Conservation (phyloP, 768 basidiomycete species). For the Boletus pseudo-olivaceus region DNA sequence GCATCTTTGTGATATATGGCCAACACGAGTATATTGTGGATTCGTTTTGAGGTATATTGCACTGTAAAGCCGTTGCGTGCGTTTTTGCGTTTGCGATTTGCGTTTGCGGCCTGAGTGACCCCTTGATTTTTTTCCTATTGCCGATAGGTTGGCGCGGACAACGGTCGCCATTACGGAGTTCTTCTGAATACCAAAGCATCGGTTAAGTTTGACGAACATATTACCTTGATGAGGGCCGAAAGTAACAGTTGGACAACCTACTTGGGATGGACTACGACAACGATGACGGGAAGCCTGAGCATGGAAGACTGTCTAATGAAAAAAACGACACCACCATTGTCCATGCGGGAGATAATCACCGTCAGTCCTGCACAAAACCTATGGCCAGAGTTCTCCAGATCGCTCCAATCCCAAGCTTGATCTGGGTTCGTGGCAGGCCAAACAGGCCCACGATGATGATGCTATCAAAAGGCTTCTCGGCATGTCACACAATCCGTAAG, state of each 20-base stretch:
- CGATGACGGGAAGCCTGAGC: slow-evolving; percentile 7
- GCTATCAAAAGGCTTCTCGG: neutral
- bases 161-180: slow-evolving; percentile 9
- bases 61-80: neutral
- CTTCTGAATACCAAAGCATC: slow-evolving; percentile 10
- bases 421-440: neutral
- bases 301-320: neutral
- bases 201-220: slow-evolving; percentile 12
- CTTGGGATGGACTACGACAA: slow-evolving; percentile 4
- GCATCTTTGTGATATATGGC: slow-evolving; percentile 10
- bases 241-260: slow-evolving; percentile 1
- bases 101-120: neutral
- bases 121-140: neutral
- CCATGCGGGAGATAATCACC: slow-evolving; percentile 26
- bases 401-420: neutral
- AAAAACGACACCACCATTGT: neutral
- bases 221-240: slow-evolving; percentile 5
- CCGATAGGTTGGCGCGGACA: slow-evolving; percentile 3
- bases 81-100: slow-evolving; percentile 11
- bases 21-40: neutral
- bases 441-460: slow-evolving; percentile 1
- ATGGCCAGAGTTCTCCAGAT: slow-evolving; percentile 4
- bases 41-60: slow-evolving; percentile 22
- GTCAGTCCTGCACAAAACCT: slow-evolving; percentile 14
- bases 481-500: neutral